Conservation (phyloP, 2,329 filamentous ascomycete species). For the Peltaster fructicola region DNA sequence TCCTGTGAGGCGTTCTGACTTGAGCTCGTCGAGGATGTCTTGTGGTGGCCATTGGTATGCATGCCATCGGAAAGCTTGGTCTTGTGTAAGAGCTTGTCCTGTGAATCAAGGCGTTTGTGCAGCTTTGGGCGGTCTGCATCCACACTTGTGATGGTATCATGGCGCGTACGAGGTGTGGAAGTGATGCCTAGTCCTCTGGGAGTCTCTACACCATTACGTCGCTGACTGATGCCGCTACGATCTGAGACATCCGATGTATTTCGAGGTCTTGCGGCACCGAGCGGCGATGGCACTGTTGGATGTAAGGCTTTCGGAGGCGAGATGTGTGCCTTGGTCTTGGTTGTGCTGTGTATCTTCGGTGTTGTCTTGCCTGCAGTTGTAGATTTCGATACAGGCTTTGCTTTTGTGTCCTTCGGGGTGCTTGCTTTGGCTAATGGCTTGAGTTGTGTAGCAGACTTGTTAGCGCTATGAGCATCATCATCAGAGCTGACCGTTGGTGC, state of each 20-base stretch:
- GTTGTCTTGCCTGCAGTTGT: conserved; percentile 11
- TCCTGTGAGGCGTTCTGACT: conserved; percentile 5
- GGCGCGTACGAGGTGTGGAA: conserved; percentile 10
- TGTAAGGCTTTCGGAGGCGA: conserved; percentile 19
- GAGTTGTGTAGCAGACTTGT: conserved; percentile 8
- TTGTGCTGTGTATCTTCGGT: conserved; percentile 15
- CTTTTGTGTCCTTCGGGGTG: conserved; percentile 1
- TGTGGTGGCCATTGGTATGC: conserved; percentile 2
- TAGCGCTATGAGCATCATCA: conserved; percentile 19
- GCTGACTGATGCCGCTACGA: conserved; percentile 11
- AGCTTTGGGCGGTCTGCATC: conserved; percentile 10
- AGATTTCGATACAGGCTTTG: conserved; percentile 5
- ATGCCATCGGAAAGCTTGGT: conserved; percentile 3
- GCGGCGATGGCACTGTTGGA: conserved; percentile 43
- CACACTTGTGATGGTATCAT: conserved; percentile 17
- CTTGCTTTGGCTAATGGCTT: conserved; percentile 11
- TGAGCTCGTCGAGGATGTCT: conserved; percentile 4
- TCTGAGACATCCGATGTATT: conserved; percentile 38
- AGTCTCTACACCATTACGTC: conserved; percentile 21
- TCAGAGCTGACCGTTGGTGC: conserved; percentile 22
- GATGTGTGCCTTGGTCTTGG: conserved; percentile 19
- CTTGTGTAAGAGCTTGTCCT: conserved; percentile 3
- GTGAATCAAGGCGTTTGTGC: conserved; percentile 6
- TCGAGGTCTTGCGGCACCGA: conserved; percentile 42
- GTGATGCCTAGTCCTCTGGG: conserved; percentile 25